Evolutionary conservation across 768 basidiomycete species (phyloP), one percentile per base, ranked within the genome.

Genomic region (Collybia mongolica): DNA sequence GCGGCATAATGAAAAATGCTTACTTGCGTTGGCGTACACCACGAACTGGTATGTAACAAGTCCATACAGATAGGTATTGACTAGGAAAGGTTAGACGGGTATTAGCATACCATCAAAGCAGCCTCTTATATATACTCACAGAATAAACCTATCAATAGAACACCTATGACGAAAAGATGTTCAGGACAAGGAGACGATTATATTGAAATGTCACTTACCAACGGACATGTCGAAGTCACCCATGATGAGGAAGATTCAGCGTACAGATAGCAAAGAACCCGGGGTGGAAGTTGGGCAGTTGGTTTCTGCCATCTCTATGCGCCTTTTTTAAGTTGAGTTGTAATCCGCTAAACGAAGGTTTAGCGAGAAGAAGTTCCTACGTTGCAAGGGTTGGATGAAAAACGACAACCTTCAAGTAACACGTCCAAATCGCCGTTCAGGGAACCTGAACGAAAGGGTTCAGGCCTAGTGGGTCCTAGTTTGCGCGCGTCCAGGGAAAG

Each of bases 41-140:
- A 63, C 53, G 52, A 73, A 74, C 46, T 74, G 73, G 53, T 68
- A 73, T 0, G 61, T 62, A 50, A 74, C 72, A 14, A 72, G 60
- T 0, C 72, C 73, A 47, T 70, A 65, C 7, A 65, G 51, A 22
- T 59, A 65, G 23, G 63, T 65, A 45, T 65, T 65, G 41, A 65
- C 63, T 65, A 38, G 18, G 32, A 9, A 19, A 20, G 37, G 39
- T 39, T 6, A 35, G 41, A 47, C n/a, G n/a, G n/a, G n/a, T n/a
- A n/a, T n/a, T n/a, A n/a, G n/a, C n/a, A n/a, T n/a, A n/a, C n/a
- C n/a, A n/a, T 15, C 18, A 35, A 35, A 42, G 9, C 11, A n/a
- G n/a, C 22, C 32, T 23, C n/a, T 2, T 15, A 18, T 28, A 18
- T 18, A 44, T 32, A 57, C 61, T 17, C 41, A 63, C 63, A 59